Evolutionary conservation across 345 rosid genomes (phyloP), one percentile per base, ranked within the genome.

Genomic region (Arabis alpina): DNA sequence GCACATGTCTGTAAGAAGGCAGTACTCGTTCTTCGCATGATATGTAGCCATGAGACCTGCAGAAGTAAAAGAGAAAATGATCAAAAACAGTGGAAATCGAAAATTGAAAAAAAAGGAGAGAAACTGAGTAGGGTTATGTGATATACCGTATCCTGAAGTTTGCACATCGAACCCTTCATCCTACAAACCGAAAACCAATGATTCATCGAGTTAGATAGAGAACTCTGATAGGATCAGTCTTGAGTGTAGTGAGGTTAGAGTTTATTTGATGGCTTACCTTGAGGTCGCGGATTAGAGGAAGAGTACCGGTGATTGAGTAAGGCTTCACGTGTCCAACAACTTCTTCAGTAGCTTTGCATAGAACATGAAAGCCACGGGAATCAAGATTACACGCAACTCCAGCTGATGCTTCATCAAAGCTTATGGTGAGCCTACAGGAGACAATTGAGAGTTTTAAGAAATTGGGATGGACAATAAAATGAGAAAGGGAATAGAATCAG

Each of bases 161-260:
- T 92, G 99, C 74, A 94, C 98, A 76, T 92, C 99, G 36, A 92
- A 95, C 24, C 97, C 99, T 85, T 90, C 92, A 28, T 95, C 91
- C 99, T 95, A 75, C 76, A 61, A 76, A 48, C 23, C 14, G 27
- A 76, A 39, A 11, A 55, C 24, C 55, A 64, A 8, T 40, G 43
- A 68, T 44, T 34, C 23, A 42, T 23, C 2, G 14, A 40, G 8
- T 34, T 16, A 48, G 54, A 41, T 7, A 47, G 58, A 54, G 54
- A 28, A 54, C 45, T 54, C 1, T 48, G 24, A 67, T 47, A 14
- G 11, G 36, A 61, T 16, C 59, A 68, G 47, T 25, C 39, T 61
- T 45, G 39, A 25, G 16, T 52, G 8, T 27, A 67, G 34, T 43
- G 40, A 51, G 54, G 51, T 8, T 24, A 42, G 2, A 10, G 19